Base-by-base conservation (phyloP, 495 filamentous ascomycete genomes). In the Staphylotrichum tortipilum region DNA sequence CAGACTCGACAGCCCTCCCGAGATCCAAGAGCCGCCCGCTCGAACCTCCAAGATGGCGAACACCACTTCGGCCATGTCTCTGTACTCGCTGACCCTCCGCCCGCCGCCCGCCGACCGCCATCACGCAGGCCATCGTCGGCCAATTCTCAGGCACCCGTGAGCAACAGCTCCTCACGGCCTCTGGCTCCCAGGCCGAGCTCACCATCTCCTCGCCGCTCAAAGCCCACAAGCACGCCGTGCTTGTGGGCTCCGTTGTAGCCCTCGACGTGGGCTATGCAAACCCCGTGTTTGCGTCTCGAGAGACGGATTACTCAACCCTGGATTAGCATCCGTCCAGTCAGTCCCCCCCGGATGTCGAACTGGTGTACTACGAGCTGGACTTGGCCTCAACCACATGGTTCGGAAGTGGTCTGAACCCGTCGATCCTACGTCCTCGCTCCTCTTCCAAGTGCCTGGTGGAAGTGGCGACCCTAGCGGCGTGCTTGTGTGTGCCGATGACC, bases 141-240 rank as follows among this genome's bases (percentile, higher is more conserved):
- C 87, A 95, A 59, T 96, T 95, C 67, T 81, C 89, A 43, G 90
- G 90, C 31, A 92, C 84, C 47, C 91, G 88, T 65, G 88, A 94
- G 62, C 92, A 97, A 68, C 92, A 95, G 68, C 94, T 98, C 61
- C 79, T 96, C 68, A 89, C 89, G 14, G 91, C 88, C 15, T 91
- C 88, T 19, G 45, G 45, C 23, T 48, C 45, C 35, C 86, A 95
- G 68, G 89, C 87, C 24, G 89, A 94, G 62, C 77, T 97, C 58
- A 92, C 89, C 22, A 97, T 97, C 33, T 98, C 92, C 7, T 95
- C 90, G 14, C 91, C 94, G 1, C 72, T 97, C n/a, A 94, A 96
- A 68, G 92, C 94, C 7, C 92, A 97, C 68, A 92, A 89, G 65
- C 80, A 87, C 14, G 89, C 94, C 50, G 90, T 87, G 0, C 66